Evolutionary conservation across 1,284 basidiomycete genomes (phyloP).

Genomic region (Ganoderma leucocontextum): DNA sequence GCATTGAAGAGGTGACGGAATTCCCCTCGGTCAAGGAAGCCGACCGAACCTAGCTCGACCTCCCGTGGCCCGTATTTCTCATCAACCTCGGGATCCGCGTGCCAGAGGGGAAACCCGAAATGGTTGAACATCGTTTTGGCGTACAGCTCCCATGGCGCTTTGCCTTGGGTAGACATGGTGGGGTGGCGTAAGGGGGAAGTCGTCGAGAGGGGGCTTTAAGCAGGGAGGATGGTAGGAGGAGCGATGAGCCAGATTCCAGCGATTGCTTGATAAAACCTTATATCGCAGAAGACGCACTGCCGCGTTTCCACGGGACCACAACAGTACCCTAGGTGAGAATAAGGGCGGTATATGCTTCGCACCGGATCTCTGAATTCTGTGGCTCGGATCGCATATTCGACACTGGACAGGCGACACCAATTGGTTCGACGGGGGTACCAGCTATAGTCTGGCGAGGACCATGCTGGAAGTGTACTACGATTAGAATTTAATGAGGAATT

Average conservation of each 20-base stretch:
- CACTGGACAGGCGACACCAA: too few relatives aligned
- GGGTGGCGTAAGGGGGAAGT: neutral
- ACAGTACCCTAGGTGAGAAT: neutral
- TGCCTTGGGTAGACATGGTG: neutral
- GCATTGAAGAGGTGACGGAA: conserved; percentile 28
- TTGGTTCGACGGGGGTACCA: too few relatives aligned
- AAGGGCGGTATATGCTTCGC: too few relatives aligned
- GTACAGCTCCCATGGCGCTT: neutral
- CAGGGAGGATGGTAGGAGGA: neutral
- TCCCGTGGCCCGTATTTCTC: neutral
- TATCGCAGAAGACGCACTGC: conserved; percentile 3
- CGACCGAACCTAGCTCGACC: conserved; percentile 25
- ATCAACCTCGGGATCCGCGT: neutral
- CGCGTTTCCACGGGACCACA: neutral
- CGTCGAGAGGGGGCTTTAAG: neutral
- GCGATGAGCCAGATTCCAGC: neutral
- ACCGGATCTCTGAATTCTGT: too few relatives aligned
- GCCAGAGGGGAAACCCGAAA: neutral
- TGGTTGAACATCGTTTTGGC: neutral
- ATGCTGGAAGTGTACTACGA: too few relatives aligned
- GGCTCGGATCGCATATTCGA: too few relatives aligned
- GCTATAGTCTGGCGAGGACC: too few relatives aligned
- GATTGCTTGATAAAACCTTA: conserved; percentile 1
- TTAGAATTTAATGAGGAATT: too few relatives aligned
- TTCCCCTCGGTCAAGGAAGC: conserved; percentile 14